Evolutionary conservation across 2,329 filamentous ascomycete species (phyloP), one percentile per base, ranked within the genome.

Genomic region (Xylaria sp.): DNA sequence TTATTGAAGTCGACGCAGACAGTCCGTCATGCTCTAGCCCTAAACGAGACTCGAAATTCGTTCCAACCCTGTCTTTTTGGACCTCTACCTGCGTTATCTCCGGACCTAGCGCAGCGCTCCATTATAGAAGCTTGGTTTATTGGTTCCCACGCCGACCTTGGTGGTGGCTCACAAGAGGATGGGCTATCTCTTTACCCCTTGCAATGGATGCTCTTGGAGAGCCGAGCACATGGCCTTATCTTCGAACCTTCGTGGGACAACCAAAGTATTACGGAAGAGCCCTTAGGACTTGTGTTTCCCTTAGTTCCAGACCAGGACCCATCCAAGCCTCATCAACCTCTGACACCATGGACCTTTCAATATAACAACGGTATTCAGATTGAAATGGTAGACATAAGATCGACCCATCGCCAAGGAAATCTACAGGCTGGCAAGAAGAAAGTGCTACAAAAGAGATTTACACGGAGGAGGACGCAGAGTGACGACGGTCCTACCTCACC

Each of bases 151-250:
- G 72, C 70, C 6, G 81, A 83, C 56, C 74, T 83, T 30, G 79
- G 79, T 3, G 81, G 81, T 2, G 76, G 78, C 1, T 70, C 77
- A 2, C 71, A 69, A 30, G 74, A 79, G 3, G 80, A 81, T 60
- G 80, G 81, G 2, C 70, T 82, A 4, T 78, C 79, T 4, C 71
- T 83, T 2, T 83, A 82, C 68, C 80, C 81, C 3, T 67, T 82
- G 1, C 81, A 83, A 67, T 83, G 81, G 81, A 81, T 82, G 73
- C 65, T 82, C 34, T 67, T 79, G 11, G 81, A 82, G 68, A 76
- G 74, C 57, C 71, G 74, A 27, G 68, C 71, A 21, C 71, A 74
- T 11, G 79, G 79, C 1, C 72, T 82, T 1, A 64, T 74, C 36
- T 67, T 80, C 3, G 73, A 75, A 30, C 67, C 67, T 1, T 48